These are phyloP conservation scores for Coccomyxa sp. DNA, from an alignment of 139 green algal species.

Conservation along the genomic window DNA sequence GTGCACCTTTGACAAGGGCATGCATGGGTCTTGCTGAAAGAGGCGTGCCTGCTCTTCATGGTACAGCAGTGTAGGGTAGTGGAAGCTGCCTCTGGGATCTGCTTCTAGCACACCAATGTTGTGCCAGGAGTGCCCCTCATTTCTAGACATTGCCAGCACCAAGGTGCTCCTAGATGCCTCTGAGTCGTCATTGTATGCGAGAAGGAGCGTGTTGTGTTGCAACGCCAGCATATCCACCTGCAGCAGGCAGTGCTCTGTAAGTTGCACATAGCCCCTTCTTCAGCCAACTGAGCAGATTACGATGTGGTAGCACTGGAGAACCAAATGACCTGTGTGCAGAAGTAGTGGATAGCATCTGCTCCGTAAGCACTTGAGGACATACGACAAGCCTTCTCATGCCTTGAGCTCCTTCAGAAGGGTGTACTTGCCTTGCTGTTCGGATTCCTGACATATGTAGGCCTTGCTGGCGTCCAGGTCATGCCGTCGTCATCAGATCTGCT, in stretches of 20 bases:
- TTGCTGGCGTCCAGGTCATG: neutral
- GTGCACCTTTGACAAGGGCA: neutral
- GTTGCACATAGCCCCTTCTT: too few relatives aligned
- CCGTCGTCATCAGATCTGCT: neutral
- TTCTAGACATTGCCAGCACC: neutral
- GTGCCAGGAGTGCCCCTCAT: neutral
- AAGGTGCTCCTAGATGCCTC: neutral
- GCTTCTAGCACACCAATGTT: neutral
- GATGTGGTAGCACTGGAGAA: neutral
- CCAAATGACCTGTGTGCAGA: neutral
- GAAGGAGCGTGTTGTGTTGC: neutral
- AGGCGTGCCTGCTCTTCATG: neutral
- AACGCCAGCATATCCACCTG: neutral
- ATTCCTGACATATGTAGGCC: neutral
- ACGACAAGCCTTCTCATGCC: neutral
- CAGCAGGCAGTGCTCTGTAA: too few relatives aligned
- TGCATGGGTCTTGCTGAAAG: neutral
- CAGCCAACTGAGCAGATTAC: neutral
- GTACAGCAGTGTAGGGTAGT: neutral
- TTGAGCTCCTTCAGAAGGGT: neutral
- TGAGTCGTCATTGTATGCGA: constrained; percentile 5
- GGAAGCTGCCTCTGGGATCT: neutral
- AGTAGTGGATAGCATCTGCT: too few relatives aligned
- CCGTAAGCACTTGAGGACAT: too few relatives aligned
- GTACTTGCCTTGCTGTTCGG: constrained; percentile 7